Evolutionary conservation across 495 filamentous ascomycete genomes (phyloP), one percentile per base, ranked within the genome.

Genomic region (Penicillium crystallinum): DNA sequence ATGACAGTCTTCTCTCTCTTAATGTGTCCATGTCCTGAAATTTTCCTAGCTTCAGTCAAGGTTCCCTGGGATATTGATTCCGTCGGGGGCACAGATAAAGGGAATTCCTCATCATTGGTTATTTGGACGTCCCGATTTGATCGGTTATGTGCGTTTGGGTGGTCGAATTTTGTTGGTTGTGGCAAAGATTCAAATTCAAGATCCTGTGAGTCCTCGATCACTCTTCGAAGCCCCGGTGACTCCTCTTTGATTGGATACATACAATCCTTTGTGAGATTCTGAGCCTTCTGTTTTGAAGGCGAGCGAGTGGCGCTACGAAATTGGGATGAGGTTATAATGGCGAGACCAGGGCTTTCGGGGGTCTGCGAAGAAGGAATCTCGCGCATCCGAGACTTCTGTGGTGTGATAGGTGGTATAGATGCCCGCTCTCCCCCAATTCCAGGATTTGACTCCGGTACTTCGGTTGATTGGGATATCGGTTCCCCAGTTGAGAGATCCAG

Each of bases 331-430:
- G 72, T 66, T 21, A 75, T 69, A 17, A 73, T 57, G 7, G 66
- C 63, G 11, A 74, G 33, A 2, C 67, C 67, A 21, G 74, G 72
- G 27, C 72, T 74, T 62, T 75, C 71, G 3, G 74, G 74, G 14
- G 74, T 74, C 38, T 77, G 74, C 5, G 72, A 75, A 6, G 74
- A 77, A 3, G 71, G 74, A 47, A 77, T 73, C 46, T 74, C 72
- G 18, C 61, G 52, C 33, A 45, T 67, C 23, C 55, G 56, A 22
- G 37, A 18, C 49, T 74, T 74, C 46, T 52, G 62, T 5, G 74
- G 74, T 1, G 72, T 77, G 4, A 61, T 45, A 27, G 60, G 68
- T 18, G 25, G 27, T 30, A 44, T 15, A 5, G 22, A 29, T 43
- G 12, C 34, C 38, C 9, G 14, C 15, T 31, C 8, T 46, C 45